Base-by-base conservation (phyloP, 805 yeast genomes). In the Ogataea trehalophila region DNA sequence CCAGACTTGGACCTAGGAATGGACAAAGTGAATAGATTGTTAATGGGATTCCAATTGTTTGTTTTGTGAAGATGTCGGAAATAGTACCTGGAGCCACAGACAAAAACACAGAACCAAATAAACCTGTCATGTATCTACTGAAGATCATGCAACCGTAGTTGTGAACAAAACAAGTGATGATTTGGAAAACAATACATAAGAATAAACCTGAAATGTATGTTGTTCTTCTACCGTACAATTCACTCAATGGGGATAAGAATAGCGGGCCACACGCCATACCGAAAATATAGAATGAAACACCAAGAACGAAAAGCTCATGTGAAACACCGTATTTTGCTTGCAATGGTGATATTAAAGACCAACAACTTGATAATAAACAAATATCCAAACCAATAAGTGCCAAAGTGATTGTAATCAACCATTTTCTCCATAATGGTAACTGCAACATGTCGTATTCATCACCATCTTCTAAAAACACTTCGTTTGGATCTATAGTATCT, bases 11-110 rank as follows among this genome's bases (percentile, higher is more conserved):
- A 0, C 92, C 94, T 39, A 80, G 59, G 46, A 83, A 76, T 2
- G 88, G 87, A 3, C 82, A 74, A 16, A 83, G 68, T 0, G 87
- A 74, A 57, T 77, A 85, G 5, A 83, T 65, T 3, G 87, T 78
- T 78, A 87, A 76, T 2, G 94, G 90, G 9, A 74, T 66, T 33
- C 87, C 87, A 46, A 89, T 78, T 38, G 80, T 75, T 45, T 72
- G 65, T 48, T 80, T 80, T 17, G 69, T 69, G 70, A 81, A 87
- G 47, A 86, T 71, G 63, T 87, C 95, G 11, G 88, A 81, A 40
- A 87, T 69, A 1, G 86, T 75, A 18, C 94, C 95, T 34, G 91
- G 90, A 9, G 89, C 88, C 33, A 85, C 83, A 51, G 84, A 79
- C 54, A 87, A 69, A 37, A 89, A 85, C 2, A 87, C 83, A 43